These are phyloP conservation scores for Lathyrus aphaca DNA, from an alignment of 306 rosid genomes.

Conservation along the genomic window DNA sequence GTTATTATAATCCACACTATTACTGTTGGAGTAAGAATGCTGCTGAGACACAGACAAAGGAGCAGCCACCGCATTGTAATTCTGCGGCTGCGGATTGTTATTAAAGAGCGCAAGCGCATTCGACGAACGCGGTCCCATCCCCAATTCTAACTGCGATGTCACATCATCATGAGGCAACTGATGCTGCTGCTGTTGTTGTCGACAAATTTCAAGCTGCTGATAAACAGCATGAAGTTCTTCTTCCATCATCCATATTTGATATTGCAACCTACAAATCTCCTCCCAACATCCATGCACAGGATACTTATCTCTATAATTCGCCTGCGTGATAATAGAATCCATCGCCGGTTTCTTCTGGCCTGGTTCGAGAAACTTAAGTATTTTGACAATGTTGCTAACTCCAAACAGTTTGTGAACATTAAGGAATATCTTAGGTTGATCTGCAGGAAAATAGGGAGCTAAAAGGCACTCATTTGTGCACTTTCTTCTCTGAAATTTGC, in stretches of 20 bases:
- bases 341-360: slow-evolving; percentile 54
- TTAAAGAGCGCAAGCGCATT: slow-evolving; percentile 47
- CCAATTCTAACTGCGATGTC: slow-evolving; percentile 62
- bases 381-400: slow-evolving; percentile 64
- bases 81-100: slow-evolving; percentile 44
- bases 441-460: slow-evolving; percentile 77
- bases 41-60: slow-evolving; percentile 51
- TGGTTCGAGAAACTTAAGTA: slow-evolving; percentile 51
- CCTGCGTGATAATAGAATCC: slow-evolving; percentile 67
- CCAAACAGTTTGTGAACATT: slow-evolving; percentile 80
- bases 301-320: slow-evolving; percentile 56
- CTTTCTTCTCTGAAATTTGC: slow-evolving; percentile 69
- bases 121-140: slow-evolving; percentile 54
- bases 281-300: slow-evolving; percentile 73
- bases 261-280: slow-evolving; percentile 51
- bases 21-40: slow-evolving; percentile 55
- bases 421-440: slow-evolving; percentile 62
- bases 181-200: slow-evolving; percentile 55
- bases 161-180: slow-evolving; percentile 45
- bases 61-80: slow-evolving; percentile 33
- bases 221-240: slow-evolving; percentile 66
- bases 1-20: slow-evolving; percentile 44
- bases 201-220: slow-evolving; percentile 56
- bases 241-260: slow-evolving; percentile 50
- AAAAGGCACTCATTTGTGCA: slow-evolving; percentile 68